These are phyloP conservation scores for Priceomyces haplophilus DNA, from an alignment of 805 yeast genomes.

Conservation along the genomic window DNA sequence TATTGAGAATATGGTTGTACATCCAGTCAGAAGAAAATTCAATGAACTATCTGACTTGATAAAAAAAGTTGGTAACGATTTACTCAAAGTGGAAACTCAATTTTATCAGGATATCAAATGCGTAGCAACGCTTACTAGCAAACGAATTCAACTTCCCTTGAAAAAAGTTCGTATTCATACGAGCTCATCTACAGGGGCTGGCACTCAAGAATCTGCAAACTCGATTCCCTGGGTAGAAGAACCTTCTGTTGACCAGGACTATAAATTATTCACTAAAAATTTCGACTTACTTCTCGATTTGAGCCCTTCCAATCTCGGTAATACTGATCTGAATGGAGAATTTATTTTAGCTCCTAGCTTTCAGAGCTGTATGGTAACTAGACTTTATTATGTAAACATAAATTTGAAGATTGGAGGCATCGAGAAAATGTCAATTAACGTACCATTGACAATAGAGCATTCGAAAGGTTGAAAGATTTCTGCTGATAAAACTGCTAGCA, in stretches of 20 bases:
- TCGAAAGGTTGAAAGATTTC: constrained; percentile 13
- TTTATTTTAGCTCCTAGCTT: constrained; percentile 38
- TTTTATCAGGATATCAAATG: constrained; percentile 35
- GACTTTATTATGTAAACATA: constrained; percentile 35
- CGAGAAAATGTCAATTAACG: constrained; percentile 28
- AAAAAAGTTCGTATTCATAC: constrained; percentile 16
- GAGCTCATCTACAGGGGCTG: constrained; percentile 14
- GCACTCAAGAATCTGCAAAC: constrained; percentile 19
- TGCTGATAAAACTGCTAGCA: too few relatives aligned
- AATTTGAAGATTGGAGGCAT: constrained; percentile 29
- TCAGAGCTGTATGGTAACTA: constrained; percentile 35
- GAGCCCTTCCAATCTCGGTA: constrained; percentile 28
- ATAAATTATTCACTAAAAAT: constrained; percentile 24
- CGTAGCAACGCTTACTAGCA: constrained; percentile 32
- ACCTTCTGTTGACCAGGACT: constrained; percentile 10
- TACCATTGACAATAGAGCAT: constrained; percentile 34
- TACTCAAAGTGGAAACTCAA: constrained; percentile 32
- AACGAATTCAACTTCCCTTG: constrained; percentile 30
- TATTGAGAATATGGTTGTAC: constrained; percentile 33
- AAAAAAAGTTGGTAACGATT: constrained; percentile 33
- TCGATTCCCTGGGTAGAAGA: constrained; percentile 30
- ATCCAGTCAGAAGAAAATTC: constrained; percentile 27
- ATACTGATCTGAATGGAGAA: constrained; percentile 15
- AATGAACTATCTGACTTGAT: constrained; percentile 26
- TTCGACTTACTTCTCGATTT: constrained; percentile 29